Evolutionary conservation across 2,329 filamentous ascomycete species (phyloP).

Genomic region (Phaeosphaeria sp.): DNA sequence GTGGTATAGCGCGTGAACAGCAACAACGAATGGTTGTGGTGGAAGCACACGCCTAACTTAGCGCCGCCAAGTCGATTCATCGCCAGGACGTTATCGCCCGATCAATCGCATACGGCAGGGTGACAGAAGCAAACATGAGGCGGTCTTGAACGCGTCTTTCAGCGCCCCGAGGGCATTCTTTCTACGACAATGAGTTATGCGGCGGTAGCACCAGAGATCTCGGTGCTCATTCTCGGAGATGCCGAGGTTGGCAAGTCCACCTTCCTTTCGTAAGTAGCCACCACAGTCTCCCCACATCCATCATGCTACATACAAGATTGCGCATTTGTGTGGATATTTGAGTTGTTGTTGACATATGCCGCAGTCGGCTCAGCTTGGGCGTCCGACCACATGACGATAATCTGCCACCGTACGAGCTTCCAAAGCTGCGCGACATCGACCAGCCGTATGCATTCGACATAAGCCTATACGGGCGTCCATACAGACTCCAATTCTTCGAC

Average conservation of each 20-base stretch:
- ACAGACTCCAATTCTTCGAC: conserved; percentile 63
- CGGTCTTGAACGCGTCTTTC: conserved; percentile 6
- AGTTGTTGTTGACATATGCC: background rate
- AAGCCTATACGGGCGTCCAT: conserved; percentile 61
- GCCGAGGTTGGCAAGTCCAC: conserved; percentile 67
- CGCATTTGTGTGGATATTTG: background rate
- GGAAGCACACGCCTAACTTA: background rate
- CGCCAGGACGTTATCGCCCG: background rate
- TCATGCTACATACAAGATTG: background rate
- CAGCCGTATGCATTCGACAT: conserved; percentile 68
- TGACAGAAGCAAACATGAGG: conserved; percentile 19
- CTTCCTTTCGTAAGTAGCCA: conserved; percentile 63
- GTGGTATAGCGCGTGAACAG: background rate
- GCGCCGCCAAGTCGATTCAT: background rate
- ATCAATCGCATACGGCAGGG: background rate
- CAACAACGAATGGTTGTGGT: background rate
- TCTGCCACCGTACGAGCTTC: conserved; percentile 47
- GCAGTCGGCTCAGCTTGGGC: conserved; percentile 41
- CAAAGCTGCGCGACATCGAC: conserved; percentile 59
- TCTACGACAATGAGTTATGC: conserved; percentile 27
- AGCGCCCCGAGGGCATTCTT: conserved; percentile 3
- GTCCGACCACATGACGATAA: conserved; percentile 31
- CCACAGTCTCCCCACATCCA: background rate
- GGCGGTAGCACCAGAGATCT: conserved; percentile 31
- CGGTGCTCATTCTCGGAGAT: conserved; percentile 65